Conservation (phyloP, 2,329 filamentous ascomycete species). For the Phaeosphaeria sp. region DNA sequence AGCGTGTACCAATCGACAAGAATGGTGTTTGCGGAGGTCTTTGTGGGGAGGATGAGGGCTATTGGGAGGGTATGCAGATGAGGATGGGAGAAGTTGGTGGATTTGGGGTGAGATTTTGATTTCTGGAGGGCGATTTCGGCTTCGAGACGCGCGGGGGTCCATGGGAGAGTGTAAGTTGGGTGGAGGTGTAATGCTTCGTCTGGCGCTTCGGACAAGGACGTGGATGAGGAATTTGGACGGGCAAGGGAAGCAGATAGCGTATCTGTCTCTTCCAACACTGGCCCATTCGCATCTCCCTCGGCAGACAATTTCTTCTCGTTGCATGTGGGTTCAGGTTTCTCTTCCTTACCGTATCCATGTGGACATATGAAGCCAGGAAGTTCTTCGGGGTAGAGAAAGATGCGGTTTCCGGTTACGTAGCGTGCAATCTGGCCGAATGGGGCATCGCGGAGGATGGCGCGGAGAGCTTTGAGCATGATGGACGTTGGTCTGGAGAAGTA, state of each 20-base stretch:
- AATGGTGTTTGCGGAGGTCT: background rate
- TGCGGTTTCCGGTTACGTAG: slow-evolving; percentile 50
- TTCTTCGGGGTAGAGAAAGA: slow-evolving; percentile 56
- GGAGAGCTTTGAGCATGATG: background rate
- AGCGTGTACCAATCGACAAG: slow-evolving; percentile 1
- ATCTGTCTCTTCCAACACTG: background rate
- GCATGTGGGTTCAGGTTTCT: background rate
- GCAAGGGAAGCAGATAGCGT: background rate
- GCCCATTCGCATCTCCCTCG: background rate
- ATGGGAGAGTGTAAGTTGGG: background rate
- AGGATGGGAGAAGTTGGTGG: too few species aligned
- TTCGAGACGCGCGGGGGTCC: background rate
- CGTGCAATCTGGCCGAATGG: slow-evolving; percentile 56
- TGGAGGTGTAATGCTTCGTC: background rate
- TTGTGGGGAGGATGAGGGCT: too few species aligned
- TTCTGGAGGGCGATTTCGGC: background rate
- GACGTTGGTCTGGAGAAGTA: background rate
- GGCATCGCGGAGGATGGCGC: slow-evolving; percentile 50
- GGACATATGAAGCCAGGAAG: slow-evolving; percentile 25
- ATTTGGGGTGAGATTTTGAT: too few species aligned
- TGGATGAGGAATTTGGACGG: background rate
- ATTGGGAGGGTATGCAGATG: too few species aligned
- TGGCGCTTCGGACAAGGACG: background rate
- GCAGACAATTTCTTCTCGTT: background rate
- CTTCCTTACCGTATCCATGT: background rate